Conservation (phyloP, 1,284 basidiomycete species). For the Bjerkandera adusta region DNA sequence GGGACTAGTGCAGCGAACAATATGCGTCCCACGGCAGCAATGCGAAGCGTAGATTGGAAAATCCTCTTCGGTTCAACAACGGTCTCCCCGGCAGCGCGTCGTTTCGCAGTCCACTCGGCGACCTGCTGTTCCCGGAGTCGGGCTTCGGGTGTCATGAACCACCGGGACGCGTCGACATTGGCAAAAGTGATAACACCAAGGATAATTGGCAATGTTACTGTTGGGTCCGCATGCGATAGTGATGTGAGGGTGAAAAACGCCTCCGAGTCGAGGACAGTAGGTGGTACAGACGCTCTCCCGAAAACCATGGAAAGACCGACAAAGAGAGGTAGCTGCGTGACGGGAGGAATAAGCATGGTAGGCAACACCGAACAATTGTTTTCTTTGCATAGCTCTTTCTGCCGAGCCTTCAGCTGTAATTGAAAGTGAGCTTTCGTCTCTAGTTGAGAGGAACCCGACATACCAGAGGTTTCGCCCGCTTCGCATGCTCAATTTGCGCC, state of each 20-base stretch:
- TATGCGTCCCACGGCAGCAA: constrained; percentile 70
- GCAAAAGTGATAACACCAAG: constrained; percentile 74
- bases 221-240: constrained; percentile 69
- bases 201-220: constrained; percentile 64
- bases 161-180: constrained; percentile 74
- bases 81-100: constrained; percentile 35
- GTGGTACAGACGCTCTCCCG: constrained; percentile 51
- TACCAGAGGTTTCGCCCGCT: constrained; percentile 44
- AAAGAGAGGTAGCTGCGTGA: constrained; percentile 75
- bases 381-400: constrained; percentile 55
- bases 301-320: constrained; percentile 61
- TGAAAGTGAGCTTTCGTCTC: constrained; percentile 1
- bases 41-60: constrained; percentile 60
- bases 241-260: constrained; percentile 72
- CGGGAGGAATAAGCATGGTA: constrained; percentile 60
- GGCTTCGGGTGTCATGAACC: constrained; percentile 61
- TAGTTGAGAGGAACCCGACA: constrained; percentile 3
- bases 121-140: constrained; percentile 48
- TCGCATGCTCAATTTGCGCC: constrained; percentile 45
- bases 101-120: constrained; percentile 40
- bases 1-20: constrained; percentile 76
- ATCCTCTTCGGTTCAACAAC: constrained; percentile 51
- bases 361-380: constrained; percentile 57
- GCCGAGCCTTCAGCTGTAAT: constrained; percentile 36
- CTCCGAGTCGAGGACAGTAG: constrained; percentile 70